Conservation (phyloP, 2,329 filamentous ascomycete genomes). For the Tolypocladium amazonense region DNA sequence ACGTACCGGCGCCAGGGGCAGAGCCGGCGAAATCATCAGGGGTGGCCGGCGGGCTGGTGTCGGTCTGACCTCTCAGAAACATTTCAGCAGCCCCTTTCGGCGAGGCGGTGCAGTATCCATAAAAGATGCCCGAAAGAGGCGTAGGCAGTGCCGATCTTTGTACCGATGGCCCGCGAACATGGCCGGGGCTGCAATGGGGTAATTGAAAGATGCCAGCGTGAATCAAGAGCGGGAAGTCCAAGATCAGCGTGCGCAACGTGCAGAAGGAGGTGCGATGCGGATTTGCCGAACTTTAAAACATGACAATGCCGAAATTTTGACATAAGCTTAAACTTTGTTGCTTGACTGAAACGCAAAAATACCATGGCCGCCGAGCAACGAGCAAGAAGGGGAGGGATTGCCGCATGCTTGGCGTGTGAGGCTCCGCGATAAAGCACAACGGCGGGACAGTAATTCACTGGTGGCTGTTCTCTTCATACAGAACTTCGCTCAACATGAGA, state of each 20-base stretch:
- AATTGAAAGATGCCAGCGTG: not conserved
- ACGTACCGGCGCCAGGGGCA: not conserved
- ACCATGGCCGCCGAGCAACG: not conserved
- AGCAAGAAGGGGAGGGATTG: not conserved
- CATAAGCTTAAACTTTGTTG: not conserved
- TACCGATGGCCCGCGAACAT: not conserved
- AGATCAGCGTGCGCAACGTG: not conserved
- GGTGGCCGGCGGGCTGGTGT: not conserved
- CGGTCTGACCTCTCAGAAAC: too few species aligned
- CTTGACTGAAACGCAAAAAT: too few species aligned
- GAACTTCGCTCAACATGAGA: not conserved
- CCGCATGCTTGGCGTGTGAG: not conserved
- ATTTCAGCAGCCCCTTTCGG: not conserved
- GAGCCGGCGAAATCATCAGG: not conserved
- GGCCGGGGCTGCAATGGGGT: not conserved
- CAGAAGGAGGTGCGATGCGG: not conserved
- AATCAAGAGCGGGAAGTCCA: not conserved
- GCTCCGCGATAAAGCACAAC: not conserved
- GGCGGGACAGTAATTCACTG: too few species aligned
- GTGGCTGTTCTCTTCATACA: not conserved
- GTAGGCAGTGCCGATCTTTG: not conserved
- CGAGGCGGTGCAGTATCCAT: not conserved
- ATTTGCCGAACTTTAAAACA: not conserved
- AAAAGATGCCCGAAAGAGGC: not conserved
- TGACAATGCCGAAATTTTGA: too few species aligned